A percentile compares a stretch with the other conserved stretches of the same genome.
Conservation (phyloP, 805 yeast species). For the Yueomyces sp. region DNA sequence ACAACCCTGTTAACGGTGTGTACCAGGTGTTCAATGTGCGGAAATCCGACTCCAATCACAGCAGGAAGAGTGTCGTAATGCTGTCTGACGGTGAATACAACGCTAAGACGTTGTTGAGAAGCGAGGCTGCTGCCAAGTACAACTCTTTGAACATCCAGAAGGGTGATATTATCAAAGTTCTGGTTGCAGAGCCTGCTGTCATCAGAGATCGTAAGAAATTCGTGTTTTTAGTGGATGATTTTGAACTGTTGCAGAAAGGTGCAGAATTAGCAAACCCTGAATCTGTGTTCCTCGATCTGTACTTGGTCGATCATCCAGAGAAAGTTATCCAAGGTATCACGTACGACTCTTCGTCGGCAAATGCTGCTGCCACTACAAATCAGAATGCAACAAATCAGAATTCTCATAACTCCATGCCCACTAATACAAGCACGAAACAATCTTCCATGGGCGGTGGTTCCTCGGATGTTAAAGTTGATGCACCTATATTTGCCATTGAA, state of each 20-base stretch:
- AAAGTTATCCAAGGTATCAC: conserved; percentile 25
- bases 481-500: conserved; percentile 59
- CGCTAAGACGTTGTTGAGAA: conserved; percentile 41
- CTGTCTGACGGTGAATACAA: conserved; percentile 39
- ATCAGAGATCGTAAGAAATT: conserved; percentile 31
- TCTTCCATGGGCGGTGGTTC: conserved; percentile 2
- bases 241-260: conserved; percentile 29
- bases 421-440: conserved; percentile 1
- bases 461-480: conserved; percentile 18
- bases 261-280: conserved; percentile 28
- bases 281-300: conserved; percentile 38
- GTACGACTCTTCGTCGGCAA: conserved; percentile 5
- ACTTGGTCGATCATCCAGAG: conserved; percentile 44
- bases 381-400: conserved; percentile 3
- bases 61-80: conserved; percentile 25
- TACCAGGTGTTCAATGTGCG: conserved; percentile 22
- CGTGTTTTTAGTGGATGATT: conserved; percentile 34
- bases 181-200: conserved; percentile 23
- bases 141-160: conserved; percentile 34
- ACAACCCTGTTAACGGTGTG: conserved; percentile 20
- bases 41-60: conserved; percentile 18
- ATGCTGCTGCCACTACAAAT: conserved; percentile 2
- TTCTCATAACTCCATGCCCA: conserved; percentile 13
- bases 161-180: conserved; percentile 22
- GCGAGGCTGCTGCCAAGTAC: conserved; percentile 32